Conservation (phyloP, 192 early-diverging fungal species). For the Linnemannia hyalina region DNA sequence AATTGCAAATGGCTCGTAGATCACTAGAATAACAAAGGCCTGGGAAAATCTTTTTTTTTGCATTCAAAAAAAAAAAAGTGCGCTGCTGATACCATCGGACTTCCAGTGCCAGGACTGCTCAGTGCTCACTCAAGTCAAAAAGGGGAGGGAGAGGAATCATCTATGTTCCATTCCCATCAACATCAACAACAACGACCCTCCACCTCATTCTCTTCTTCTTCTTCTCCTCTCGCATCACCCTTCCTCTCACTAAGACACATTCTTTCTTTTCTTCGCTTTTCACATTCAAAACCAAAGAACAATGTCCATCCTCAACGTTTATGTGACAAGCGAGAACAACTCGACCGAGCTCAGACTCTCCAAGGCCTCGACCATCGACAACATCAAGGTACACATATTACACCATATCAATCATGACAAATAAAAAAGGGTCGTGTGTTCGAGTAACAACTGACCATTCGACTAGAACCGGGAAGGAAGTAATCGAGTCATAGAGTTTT, state of each 20-base stretch:
- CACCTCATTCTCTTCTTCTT: not conserved
- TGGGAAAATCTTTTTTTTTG: too few relatives aligned
- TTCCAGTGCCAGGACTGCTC: too few relatives aligned
- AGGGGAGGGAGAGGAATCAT: too few relatives aligned
- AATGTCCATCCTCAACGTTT: slow-evolving; percentile 91
- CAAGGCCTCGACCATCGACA: slow-evolving; percentile 73
- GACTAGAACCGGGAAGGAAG: not conserved
- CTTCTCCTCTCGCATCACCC: not conserved
- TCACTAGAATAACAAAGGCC: too few relatives aligned
- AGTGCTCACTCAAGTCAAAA: too few relatives aligned
- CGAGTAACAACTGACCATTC: not conserved
- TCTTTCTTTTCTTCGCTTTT: not conserved
- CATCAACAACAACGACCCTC: not conserved
- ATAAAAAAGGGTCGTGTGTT: not conserved
- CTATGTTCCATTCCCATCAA: not conserved
- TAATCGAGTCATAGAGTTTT: not conserved
- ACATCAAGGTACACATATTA: slow-evolving; percentile 74
- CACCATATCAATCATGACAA: not conserved
- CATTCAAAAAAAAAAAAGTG: not conserved
- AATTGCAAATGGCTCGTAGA: too few relatives aligned
- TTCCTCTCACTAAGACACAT: not conserved
- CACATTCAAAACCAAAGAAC: not conserved
- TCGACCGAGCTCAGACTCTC: slow-evolving; percentile 92
- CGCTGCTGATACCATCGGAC: slow-evolving; percentile 9
- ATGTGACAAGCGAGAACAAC: slow-evolving; percentile 86